phyloP scores from a whole-genome alignment of 345 rosid species.

The Populus alba region DNA sequence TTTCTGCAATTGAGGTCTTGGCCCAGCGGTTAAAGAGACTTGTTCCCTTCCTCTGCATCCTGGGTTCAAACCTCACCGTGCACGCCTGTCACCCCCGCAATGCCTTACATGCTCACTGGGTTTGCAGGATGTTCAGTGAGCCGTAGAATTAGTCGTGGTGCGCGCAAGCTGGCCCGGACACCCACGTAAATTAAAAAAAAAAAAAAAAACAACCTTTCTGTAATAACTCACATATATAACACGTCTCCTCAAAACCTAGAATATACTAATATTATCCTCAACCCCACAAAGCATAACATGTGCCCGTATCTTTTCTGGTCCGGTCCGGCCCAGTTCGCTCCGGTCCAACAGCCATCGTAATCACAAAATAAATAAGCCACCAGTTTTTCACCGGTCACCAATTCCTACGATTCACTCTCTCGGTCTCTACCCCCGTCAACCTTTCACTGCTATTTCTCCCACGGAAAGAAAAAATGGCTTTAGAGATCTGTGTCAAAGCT shows the following conservation, averaged over 20 bases:
- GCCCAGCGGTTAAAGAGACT: fast-evolving
- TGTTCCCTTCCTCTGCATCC: too few species aligned
- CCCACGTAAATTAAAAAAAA: too few species aligned
- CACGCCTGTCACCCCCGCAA: too few species aligned
- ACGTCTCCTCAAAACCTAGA: neutral
- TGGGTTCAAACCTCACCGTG: too few species aligned
- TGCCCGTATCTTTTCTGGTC: neutral
- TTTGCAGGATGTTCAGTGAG: too few species aligned
- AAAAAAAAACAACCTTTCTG: too few species aligned
- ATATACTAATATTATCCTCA: neutral
- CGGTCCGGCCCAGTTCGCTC: neutral
- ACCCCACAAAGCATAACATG: neutral
- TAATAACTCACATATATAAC: neutral
- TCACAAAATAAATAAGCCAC: neutral
- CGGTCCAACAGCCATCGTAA: neutral
- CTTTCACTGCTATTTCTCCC: neutral
- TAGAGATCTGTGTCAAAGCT: constrained; percentile 86
- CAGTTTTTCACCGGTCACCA: neutral
- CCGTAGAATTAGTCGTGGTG: too few species aligned
- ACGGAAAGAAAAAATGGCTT: constrained; percentile 38
- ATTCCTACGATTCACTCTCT: neutral
- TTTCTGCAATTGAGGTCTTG: neutral
- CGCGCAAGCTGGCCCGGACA: too few species aligned
- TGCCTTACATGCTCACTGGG: too few species aligned
- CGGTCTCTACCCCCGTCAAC: neutral